Evolutionary conservation across 2,329 filamentous ascomycete genomes (phyloP).

Genomic region (Microdochium bolleyi): DNA sequence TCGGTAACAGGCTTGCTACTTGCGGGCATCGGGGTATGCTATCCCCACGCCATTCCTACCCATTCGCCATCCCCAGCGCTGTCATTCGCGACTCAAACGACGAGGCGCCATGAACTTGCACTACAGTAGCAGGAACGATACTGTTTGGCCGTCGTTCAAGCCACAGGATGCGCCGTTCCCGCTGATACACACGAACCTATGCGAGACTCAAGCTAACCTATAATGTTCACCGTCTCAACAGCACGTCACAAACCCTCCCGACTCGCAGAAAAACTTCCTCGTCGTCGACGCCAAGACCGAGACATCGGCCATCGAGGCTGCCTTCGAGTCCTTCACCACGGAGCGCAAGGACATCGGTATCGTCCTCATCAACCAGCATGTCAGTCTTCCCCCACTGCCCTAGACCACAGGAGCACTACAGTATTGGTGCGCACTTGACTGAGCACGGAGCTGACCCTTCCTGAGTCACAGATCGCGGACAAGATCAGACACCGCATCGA

Average conservation of each 20-base stretch:
- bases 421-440: background rate
- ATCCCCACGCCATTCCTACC: background rate
- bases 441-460: constrained; percentile 9
- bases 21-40: constrained; percentile 78
- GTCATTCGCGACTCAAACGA: background rate
- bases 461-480: constrained; percentile 67
- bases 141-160: too few species aligned
- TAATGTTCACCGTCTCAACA: constrained; percentile 24
- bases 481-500: constrained; percentile 87
- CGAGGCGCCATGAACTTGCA: background rate
- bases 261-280: constrained; percentile 94
- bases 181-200: too few species aligned
- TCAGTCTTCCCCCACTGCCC: constrained; percentile 30
- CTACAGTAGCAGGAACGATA: background rate
- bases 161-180: too few species aligned
- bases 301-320: constrained; percentile 74
- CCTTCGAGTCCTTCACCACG: constrained; percentile 82
- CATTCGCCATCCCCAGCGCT: background rate
- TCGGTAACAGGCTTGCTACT: constrained; percentile 93
- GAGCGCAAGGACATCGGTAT: constrained; percentile 96
- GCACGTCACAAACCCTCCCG: constrained; percentile 86
- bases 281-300: constrained; percentile 95
- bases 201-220: background rate
- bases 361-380: constrained; percentile 95
- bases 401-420: background rate